These are phyloP conservation scores for Saccharomyces pastorianus DNA, from an alignment of 1,139 yeast species.

Conservation along the genomic window DNA sequence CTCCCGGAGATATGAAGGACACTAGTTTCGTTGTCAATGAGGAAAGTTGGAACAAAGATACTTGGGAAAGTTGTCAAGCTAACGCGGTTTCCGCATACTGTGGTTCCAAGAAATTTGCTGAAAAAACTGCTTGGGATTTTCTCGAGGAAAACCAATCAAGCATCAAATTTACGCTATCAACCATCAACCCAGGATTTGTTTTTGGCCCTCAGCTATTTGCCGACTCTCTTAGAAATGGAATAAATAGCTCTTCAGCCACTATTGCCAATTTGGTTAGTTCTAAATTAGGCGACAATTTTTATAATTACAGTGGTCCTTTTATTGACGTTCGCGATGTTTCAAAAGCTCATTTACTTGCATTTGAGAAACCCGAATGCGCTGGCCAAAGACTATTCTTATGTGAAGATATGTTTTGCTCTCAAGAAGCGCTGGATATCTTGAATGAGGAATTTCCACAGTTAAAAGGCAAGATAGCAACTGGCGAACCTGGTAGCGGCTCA, in stretches of 20 bases:
- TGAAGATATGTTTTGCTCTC: conserved; percentile 28
- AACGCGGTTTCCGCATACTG: conserved; percentile 35
- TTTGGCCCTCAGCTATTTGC: conserved; percentile 40
- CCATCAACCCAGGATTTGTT: conserved; percentile 43
- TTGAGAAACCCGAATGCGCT: conserved; percentile 30
- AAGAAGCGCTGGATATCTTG: conserved; percentile 31
- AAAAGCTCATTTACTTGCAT: conserved; percentile 40
- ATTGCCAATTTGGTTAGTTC: conserved; percentile 23
- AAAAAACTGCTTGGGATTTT: conserved; percentile 47
- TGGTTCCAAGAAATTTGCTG: conserved; percentile 46
- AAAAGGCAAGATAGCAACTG: conserved; percentile 30
- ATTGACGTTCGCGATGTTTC: conserved; percentile 52
- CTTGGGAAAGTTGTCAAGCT: conserved; percentile 30
- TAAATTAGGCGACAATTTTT: conserved; percentile 14
- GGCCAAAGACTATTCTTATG: conserved; percentile 31
- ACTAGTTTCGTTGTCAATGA: conserved; percentile 22
- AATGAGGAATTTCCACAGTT: conserved; percentile 34
- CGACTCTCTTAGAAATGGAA: conserved; percentile 20
- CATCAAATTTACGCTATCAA: conserved; percentile 38
- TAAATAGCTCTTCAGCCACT: conserved; percentile 34
- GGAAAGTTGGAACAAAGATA: conserved; percentile 35
- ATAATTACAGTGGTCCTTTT: conserved; percentile 13
- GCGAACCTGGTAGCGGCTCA: conserved; percentile 11
- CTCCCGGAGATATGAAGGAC: conserved; percentile 5
- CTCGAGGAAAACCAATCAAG: conserved; percentile 30